Base-by-base conservation (phyloP, 352 stramenopile genomes). In the Phytophthora cryptogea region DNA sequence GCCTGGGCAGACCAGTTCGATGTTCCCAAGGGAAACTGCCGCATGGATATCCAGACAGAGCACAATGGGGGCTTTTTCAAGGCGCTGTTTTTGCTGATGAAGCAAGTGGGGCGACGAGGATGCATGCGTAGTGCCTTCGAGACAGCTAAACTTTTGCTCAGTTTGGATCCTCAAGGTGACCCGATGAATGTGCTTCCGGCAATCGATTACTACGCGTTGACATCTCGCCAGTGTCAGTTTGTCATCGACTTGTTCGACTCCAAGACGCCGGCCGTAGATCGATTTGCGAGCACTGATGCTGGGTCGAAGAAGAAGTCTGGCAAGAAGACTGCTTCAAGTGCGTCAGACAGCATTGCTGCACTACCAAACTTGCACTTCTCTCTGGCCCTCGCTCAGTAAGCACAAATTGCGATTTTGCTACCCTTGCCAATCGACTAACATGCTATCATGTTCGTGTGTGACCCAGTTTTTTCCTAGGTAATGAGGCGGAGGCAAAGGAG, bases 71-170 rank as follows among this genome's bases (percentile, higher is more conserved):
- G 75, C 10, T 93, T 93, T 55, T 95, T 86, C 63, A 81, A 67
- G 45, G 79, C 83, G 2, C 63, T 95, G 16, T 93, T 92, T 42
- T 60, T 95, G 44, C 47, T 93, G 42, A 91, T 88, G 78, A 90
- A 93, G 68, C 86, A 92, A 59, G 86, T 92, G 27, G 86, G 86
- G 10, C 81, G 86, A 16, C 80, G 86, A 28, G 83, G 86, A 0
- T 95, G 86, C 59, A 85, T 91, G 63, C 82, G 83, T n/a, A 95
- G 86, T 44, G 86, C 86, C 1, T 95, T 95, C 27, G 86, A 95
- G 59, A 90, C 81, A 8, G 78, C 80, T 8, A 91, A 89, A 55
- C 51, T 95, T 17, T 31, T 92, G 43, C 63, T 92, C 23, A 74
- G 76, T n/a, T 50, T 95, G 23, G 86, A 95, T 46, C 86, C 86